phyloP scores from a whole-genome alignment of 164 flowering plant genomes.

The Hamamelis virginiana region DNA sequence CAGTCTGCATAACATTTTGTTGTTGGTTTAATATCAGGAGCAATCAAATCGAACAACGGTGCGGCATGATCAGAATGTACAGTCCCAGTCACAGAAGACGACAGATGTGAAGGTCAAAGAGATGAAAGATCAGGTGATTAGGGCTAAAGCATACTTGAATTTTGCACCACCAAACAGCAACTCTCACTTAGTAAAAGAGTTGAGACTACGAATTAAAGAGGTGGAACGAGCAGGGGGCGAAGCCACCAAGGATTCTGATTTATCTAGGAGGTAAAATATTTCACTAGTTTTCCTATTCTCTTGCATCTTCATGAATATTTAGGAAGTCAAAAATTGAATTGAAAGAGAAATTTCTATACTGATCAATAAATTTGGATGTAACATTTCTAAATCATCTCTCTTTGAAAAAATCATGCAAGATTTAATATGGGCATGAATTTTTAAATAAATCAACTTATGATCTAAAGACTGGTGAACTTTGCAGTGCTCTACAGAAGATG shows the following conservation, averaged over 20 bases:
- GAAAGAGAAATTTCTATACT: not conserved
- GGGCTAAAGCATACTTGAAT: conserved; percentile 77
- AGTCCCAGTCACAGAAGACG: conserved; percentile 21
- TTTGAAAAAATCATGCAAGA: not conserved
- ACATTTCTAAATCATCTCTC: no score
- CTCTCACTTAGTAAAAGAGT: conserved; percentile 75
- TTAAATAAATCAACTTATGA: not conserved
- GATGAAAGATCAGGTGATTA: conserved; percentile 79
- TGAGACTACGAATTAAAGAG: conserved; percentile 70
- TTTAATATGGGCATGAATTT: not conserved
- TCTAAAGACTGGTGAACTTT: conserved; percentile 20
- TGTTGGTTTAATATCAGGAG: conserved; percentile 33
- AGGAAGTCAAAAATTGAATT: not conserved
- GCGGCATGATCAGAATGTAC: conserved; percentile 22
- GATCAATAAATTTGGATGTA: not conserved
- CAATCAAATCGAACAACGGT: conserved; percentile 20
- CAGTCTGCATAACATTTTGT: not conserved
- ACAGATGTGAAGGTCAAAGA: conserved; percentile 68
- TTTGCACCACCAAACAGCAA: conserved; percentile 64
- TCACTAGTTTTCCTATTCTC: not conserved
- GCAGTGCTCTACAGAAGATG: conserved; percentile 78
- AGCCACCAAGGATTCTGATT: conserved; percentile 67
- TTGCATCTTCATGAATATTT: not conserved
- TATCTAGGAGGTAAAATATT: conserved; percentile 66
- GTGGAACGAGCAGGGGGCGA: conserved; percentile 70